Conservation (phyloP, 345 rosid genomes). For the Eucalyptus curtisii region DNA sequence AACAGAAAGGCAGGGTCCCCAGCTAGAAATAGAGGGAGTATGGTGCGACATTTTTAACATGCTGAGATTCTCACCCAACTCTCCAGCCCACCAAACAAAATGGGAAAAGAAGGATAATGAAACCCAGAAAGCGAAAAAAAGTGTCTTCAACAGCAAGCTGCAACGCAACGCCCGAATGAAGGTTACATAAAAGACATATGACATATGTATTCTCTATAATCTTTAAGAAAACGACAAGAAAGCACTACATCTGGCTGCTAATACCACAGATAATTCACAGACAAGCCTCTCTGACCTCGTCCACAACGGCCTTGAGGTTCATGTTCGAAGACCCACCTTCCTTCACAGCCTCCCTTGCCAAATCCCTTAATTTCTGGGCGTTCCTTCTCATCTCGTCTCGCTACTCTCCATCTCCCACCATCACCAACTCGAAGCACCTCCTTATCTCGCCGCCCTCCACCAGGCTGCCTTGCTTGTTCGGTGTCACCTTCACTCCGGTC, state of each 20-base stretch:
- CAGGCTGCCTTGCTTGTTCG: not conserved
- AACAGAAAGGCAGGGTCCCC: no score
- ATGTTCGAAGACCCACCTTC: slow-evolving; percentile 6
- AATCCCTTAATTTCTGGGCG: no score
- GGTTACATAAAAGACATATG: not conserved
- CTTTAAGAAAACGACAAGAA: not conserved
- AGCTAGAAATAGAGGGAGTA: not conserved
- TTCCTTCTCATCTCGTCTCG: no score
- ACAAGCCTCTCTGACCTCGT: not conserved
- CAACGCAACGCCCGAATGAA: not conserved
- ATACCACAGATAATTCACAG: not conserved
- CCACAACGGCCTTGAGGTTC: slow-evolving; percentile 2
- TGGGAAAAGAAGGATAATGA: not conserved
- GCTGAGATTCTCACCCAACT: not conserved
- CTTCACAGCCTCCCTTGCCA: slow-evolving; percentile 4
- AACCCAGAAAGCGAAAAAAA: not conserved
- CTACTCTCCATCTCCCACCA: no score
- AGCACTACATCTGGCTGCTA: not conserved
- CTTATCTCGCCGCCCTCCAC: slow-evolving; percentile 6
- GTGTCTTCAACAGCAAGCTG: not conserved
- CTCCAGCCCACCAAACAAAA: not conserved
- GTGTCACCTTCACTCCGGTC: slow-evolving; percentile 3
- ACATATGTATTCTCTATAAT: not conserved
- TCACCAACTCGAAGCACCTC: no score
- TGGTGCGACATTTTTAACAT: not conserved